These are phyloP conservation scores for Suillus brevipes DNA, from an alignment of 768 basidiomycete genomes.

Conservation along the genomic window DNA sequence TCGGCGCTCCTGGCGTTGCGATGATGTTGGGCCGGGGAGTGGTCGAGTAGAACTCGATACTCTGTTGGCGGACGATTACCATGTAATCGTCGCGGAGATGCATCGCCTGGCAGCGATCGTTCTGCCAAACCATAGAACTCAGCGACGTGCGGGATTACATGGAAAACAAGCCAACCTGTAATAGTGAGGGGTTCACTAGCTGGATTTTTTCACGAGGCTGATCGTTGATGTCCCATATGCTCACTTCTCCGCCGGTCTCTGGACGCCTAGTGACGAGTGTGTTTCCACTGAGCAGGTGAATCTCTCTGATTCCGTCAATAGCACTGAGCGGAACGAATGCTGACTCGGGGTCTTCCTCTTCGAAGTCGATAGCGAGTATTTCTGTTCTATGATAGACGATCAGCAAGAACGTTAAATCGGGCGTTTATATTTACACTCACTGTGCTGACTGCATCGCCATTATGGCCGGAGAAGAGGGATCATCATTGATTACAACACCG, in stretches of 20 bases:
- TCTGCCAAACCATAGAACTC: conserved; percentile 27
- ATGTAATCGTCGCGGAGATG: conserved; percentile 44
- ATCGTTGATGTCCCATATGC: conserved; percentile 37
- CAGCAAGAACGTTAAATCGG: conserved; percentile 1
- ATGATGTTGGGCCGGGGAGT: conserved; percentile 23
- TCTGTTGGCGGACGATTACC: conserved; percentile 44
- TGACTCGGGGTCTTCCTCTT: conserved; percentile 34
- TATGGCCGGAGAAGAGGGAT: conserved; percentile 30
- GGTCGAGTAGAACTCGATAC: conserved; percentile 45
- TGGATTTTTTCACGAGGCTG: conserved; percentile 32
- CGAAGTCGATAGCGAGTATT: conserved; percentile 41
- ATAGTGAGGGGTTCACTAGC: conserved; percentile 36
- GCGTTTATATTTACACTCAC: conserved; percentile 26
- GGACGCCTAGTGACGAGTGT: conserved; percentile 39
- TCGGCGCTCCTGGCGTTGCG: conserved; percentile 14
- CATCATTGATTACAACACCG: conserved; percentile 50
- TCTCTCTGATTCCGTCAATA: conserved; percentile 33
- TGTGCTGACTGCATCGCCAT: conserved; percentile 46
- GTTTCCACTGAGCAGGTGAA: conserved; percentile 39
- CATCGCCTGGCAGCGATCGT: conserved; percentile 41
- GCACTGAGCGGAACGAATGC: conserved; percentile 38
- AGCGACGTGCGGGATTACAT: not conserved
- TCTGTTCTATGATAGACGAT: conserved; percentile 36
- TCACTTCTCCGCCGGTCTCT: conserved; percentile 30
- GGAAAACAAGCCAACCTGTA: conserved; percentile 27